Evolutionary conservation across 306 rosid genomes (phyloP).

Genomic region (Lathyrus sativus): DNA sequence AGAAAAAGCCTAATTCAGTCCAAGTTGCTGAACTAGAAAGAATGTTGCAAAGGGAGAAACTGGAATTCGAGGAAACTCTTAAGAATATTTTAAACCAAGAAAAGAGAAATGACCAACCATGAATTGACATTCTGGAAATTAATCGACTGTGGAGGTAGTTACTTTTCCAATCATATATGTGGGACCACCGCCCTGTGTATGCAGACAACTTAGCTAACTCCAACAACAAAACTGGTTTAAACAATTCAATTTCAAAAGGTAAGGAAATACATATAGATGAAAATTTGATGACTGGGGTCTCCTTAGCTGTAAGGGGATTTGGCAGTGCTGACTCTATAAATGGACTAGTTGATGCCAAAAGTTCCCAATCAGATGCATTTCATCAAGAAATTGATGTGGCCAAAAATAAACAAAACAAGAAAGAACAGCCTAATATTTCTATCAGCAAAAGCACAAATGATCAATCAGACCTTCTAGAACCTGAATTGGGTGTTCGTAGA

Average conservation of each 20-base stretch:
- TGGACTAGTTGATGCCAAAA: constrained; percentile 41
- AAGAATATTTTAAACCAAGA: constrained; percentile 58
- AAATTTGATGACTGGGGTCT: constrained; percentile 43
- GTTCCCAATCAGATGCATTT: constrained; percentile 40
- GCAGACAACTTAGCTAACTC: constrained; percentile 48
- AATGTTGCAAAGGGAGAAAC: constrained; percentile 77
- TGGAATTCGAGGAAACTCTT: constrained; percentile 82
- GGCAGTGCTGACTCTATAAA: constrained; percentile 44
- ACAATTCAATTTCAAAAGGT: constrained; percentile 46
- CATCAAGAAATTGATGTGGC: constrained; percentile 42
- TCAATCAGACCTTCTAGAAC: constrained; percentile 44
- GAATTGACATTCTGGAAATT: constrained; percentile 81
- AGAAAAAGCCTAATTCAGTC: constrained; percentile 51
- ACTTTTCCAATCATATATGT: constrained; percentile 77
- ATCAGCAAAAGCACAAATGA: constrained; percentile 34
- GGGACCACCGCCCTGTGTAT: constrained; percentile 78
- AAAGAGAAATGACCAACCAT: constrained; percentile 59
- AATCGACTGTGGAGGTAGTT: constrained; percentile 77
- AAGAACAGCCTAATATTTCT: constrained; percentile 42
- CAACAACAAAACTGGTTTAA: constrained; percentile 40
- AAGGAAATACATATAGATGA: constrained; percentile 51
- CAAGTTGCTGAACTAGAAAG: constrained; percentile 70
- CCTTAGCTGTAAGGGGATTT: constrained; percentile 47
- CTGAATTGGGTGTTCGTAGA: constrained; percentile 49
- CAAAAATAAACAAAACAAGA: constrained; percentile 36